Conservation (phyloP, 2,329 filamentous ascomycete genomes). For the Pseudocercospora eumusae region DNA sequence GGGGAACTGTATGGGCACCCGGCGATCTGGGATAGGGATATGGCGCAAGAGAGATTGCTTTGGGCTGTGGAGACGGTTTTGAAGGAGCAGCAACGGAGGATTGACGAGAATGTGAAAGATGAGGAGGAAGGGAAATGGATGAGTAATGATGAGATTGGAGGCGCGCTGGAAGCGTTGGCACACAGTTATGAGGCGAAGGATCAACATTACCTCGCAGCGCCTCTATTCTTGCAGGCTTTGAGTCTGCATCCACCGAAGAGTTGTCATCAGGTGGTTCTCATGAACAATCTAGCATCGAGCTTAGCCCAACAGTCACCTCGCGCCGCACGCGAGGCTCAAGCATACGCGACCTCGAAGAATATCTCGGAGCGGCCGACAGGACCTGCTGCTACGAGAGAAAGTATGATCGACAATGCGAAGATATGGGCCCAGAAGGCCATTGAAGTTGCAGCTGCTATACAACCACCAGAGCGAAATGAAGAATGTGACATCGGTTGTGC, state of each 20-base stretch:
- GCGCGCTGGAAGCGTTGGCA: conserved; percentile 73
- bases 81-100: conserved; percentile 69
- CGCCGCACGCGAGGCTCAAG: conserved; percentile 35
- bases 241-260: conserved; percentile 62
- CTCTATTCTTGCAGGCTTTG: conserved; percentile 83
- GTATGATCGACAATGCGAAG: conserved; percentile 68
- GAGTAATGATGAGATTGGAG: conserved; percentile 70
- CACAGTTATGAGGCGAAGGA: conserved; percentile 72
- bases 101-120: conserved; percentile 52
- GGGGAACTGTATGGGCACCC: conserved; percentile 78
- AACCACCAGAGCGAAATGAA: conserved; percentile 65
- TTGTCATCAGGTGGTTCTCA: conserved; percentile 80
- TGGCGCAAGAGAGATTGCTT: conserved; percentile 72
- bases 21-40: conserved; percentile 71
- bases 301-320: conserved; percentile 65
- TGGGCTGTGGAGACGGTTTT: conserved; percentile 81
- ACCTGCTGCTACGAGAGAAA: conserved; percentile 54
- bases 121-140: conserved; percentile 72
- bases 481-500: conserved; percentile 85
- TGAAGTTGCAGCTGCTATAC: conserved; percentile 64
- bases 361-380: conserved; percentile 43
- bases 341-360: conserved; percentile 38
- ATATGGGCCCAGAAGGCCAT: conserved; percentile 80
- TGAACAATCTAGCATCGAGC: conserved; percentile 78
- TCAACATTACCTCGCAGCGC: conserved; percentile 78